Conservation (phyloP, 495 filamentous ascomycete genomes). For the Penicillium canescens region DNA sequence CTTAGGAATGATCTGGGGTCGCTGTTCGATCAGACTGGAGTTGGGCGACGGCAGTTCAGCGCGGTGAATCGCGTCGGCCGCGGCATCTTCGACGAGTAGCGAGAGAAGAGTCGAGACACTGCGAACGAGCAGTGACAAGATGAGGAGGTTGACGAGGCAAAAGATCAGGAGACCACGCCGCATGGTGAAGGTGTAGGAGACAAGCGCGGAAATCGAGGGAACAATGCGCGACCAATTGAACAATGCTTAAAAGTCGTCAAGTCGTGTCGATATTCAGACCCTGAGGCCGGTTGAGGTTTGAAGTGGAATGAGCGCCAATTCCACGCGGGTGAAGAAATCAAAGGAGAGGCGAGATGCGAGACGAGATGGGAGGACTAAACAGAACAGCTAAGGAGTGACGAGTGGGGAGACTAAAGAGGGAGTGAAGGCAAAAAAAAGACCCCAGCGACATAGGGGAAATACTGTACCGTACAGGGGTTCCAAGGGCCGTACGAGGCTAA, state of each 20-base stretch:
- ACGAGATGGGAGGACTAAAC: conserved; percentile 7
- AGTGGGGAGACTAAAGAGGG: conserved; percentile 16
- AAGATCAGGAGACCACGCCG: conserved; percentile 64
- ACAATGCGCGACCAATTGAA: conserved; percentile 4
- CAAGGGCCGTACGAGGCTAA: conserved; percentile 29
- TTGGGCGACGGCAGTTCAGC: conserved; percentile 65
- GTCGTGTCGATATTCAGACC: conserved; percentile 2
- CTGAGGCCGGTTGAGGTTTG: background rate
- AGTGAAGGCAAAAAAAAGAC: conserved; percentile 11
- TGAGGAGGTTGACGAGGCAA: conserved; percentile 58
- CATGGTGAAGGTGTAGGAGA: conserved; percentile 45
- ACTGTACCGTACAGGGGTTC: conserved; percentile 10
- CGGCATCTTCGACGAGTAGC: conserved; percentile 66
- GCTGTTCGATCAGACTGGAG: conserved; percentile 57
- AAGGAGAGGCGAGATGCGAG: conserved; percentile 7
- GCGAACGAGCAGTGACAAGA: conserved; percentile 59
- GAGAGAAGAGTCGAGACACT: conserved; percentile 64
- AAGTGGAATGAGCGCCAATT: conserved; percentile 3
- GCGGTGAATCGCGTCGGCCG: conserved; percentile 62
- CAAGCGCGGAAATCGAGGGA: background rate
- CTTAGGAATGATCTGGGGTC: conserved; percentile 75
- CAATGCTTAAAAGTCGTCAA: background rate
- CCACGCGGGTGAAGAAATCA: background rate
- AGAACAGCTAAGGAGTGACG: conserved; percentile 30
- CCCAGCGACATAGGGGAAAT: conserved; percentile 7